A percentile compares a stretch with the other conserved stretches of the same genome.
Conservation (phyloP, 129 eudicot genomes). For the carrot (Daucus carota) region DNA sequence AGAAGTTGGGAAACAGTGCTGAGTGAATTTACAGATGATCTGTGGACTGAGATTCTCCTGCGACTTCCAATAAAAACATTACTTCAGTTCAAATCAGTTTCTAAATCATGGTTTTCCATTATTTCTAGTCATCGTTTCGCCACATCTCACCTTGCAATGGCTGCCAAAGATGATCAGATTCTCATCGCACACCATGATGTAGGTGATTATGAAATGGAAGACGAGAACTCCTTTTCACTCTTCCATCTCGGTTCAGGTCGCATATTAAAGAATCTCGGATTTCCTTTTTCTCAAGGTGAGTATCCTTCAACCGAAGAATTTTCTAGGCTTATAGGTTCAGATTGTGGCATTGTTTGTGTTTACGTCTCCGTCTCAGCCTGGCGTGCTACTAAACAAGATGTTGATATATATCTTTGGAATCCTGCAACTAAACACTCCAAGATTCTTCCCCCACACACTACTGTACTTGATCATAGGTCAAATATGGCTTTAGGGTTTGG, state of each 20-base stretch:
- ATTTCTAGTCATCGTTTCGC: not conserved
- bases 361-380: not conserved
- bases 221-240: not conserved
- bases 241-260: not conserved
- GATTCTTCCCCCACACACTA: not conserved
- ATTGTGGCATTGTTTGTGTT: not conserved
- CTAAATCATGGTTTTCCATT: not conserved
- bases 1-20: not conserved
- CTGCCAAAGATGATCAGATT: not conserved
- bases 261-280: not conserved
- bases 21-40: not conserved
- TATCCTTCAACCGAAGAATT: not conserved
- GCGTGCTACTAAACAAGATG: not conserved
- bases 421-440: not conserved
- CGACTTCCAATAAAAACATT: not conserved
- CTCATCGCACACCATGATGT: not conserved
- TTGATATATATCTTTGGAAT: not conserved
- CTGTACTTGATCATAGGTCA: too few relatives aligned
- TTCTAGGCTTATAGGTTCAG: not conserved
- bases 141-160: not conserved
- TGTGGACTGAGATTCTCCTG: not conserved
- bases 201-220: too few relatives aligned
- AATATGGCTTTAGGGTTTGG: not conserved
- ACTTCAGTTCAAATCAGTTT: not conserved
- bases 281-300: not conserved